These are phyloP conservation scores for Nissolia schottii DNA, from an alignment of 306 rosid genomes.

Conservation along the genomic window DNA sequence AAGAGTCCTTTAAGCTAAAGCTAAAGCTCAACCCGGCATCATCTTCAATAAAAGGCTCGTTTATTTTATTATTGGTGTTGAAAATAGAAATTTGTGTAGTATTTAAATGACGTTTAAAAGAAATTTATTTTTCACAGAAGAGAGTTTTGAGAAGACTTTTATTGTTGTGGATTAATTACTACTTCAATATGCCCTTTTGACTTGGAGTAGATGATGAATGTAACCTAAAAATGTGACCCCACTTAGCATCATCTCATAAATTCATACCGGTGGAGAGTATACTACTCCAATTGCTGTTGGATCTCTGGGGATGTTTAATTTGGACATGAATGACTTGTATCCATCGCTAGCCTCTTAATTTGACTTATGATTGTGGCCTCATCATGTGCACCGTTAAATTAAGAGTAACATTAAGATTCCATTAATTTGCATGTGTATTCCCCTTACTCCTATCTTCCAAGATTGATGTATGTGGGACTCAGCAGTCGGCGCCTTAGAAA, in stretches of 20 bases:
- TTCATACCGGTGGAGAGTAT: neutral
- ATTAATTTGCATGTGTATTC: too few relatives aligned
- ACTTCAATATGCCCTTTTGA: neutral
- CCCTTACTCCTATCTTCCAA: too few relatives aligned
- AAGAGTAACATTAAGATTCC: too few relatives aligned
- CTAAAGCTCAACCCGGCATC: too few relatives aligned
- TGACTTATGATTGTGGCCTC: neutral
- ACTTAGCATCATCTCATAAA: neutral
- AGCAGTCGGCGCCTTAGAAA: too few relatives aligned
- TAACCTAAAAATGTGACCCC: conserved; percentile 12
- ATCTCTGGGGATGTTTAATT: too few relatives aligned
- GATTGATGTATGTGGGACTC: too few relatives aligned
- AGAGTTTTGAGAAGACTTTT: neutral
- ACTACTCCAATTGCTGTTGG: neutral
- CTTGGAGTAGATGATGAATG: neutral
- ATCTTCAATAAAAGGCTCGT: too few relatives aligned
- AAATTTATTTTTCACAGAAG: neutral
- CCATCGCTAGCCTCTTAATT: neutral
- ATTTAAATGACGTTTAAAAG: neutral
- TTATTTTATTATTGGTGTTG: too few relatives aligned
- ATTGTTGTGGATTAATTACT: neutral
- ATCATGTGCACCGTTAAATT: neutral
- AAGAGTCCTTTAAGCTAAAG: too few relatives aligned
- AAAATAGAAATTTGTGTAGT: too few relatives aligned
- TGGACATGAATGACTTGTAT: neutral